phyloP scores from a whole-genome alignment of 1,139 yeast species.

The Kodamaea suecica region DNA sequence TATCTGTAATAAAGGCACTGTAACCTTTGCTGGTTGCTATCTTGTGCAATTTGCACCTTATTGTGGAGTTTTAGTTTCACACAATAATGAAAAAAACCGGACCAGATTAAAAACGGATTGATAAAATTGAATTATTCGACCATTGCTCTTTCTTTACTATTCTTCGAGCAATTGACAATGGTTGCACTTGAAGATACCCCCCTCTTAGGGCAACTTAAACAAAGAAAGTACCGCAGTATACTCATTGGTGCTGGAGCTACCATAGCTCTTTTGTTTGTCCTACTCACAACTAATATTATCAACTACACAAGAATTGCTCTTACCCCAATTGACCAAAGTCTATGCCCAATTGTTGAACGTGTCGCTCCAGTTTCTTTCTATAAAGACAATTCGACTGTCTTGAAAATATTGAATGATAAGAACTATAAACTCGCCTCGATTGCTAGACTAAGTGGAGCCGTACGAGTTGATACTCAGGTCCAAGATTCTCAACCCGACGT shows the following conservation, averaged over 20 bases:
- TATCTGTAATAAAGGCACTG: no score
- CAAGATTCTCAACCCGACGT: slow-evolving; percentile 44
- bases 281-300: slow-evolving; percentile 18
- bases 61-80: no score
- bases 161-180: no score
- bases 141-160: no score
- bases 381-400: slow-evolving; percentile 35
- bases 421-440: slow-evolving; percentile 35
- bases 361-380: slow-evolving; percentile 30
- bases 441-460: slow-evolving; percentile 38
- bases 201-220: background rate
- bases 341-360: slow-evolving; percentile 32
- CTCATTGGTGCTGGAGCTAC: slow-evolving; percentile 12
- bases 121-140: no score
- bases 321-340: slow-evolving; percentile 19
- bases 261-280: slow-evolving; percentile 17
- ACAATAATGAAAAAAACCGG: no score
- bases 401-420: slow-evolving; percentile 30
- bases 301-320: slow-evolving; percentile 22
- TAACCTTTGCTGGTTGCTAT: no score
- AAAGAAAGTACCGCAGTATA: background rate
- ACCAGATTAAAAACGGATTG: no score
- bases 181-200: slow-evolving; percentile 1
- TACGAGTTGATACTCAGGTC: slow-evolving; percentile 45
- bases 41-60: no score